Evolutionary conservation across 768 basidiomycete species (phyloP), one percentile per base, ranked within the genome.

Genomic region (Mrakia frigida): DNA sequence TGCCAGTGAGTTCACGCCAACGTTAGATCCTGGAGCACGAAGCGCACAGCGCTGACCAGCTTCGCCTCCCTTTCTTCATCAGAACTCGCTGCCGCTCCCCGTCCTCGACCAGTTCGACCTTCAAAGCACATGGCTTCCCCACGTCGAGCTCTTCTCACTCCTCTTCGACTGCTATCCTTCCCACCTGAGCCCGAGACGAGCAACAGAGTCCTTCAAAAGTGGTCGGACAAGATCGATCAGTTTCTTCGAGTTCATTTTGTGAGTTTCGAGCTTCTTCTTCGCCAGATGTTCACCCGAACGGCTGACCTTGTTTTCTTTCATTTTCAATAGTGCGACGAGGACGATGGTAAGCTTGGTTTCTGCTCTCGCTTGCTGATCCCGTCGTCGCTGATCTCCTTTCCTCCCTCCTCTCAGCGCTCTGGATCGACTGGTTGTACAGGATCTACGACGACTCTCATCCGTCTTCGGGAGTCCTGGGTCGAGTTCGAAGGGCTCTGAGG

Each of bases 161-260:
- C 83, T 10, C 81, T 81, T 1, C 78, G 83, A 37, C 61, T 83
- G 0, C 75, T 83, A 11, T 78, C 82, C 60, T 80, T 81, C 73
- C 80, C 82, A 6, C 80, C 81, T 2, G 80, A 81, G 67, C 79
- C 79, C n/a, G 83, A 83, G 59, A 79, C 81, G 7, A 81, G 80
- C 6, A 83, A 83, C 73, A 80, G 79, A 73, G 82, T 83, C 16
- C 81, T 82, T 3, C 74, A 82, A 21, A n/a, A 77, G 56, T 82
- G n/a, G n/a, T n/a, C n/a, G n/a, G n/a, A 81, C 72, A 33, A 81
- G 52, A 59, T 81, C 4, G 81, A 82, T 56, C 79, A 72, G 9
- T 80, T 83, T 71, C 76, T 83, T 56, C 77, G 82, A 7, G 81
- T 82, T 0, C 72, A 79, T 46, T 83, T 83, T 70, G 43, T 43